phyloP scores from a whole-genome alignment of 108 stramenopile species.

The Aurantiochytrium sp. region DNA sequence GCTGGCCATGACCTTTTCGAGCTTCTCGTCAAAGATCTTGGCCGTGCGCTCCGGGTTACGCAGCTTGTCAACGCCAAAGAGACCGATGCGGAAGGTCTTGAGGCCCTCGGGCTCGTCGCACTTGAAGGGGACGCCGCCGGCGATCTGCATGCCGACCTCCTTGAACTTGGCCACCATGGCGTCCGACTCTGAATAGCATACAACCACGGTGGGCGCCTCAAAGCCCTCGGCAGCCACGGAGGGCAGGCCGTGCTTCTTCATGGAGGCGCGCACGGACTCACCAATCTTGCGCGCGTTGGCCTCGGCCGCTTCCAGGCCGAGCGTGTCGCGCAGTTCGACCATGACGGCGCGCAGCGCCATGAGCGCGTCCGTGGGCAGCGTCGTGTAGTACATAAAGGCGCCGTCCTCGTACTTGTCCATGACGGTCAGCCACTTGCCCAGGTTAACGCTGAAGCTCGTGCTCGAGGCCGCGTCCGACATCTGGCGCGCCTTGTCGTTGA shows the following conservation, averaged over 20 bases:
- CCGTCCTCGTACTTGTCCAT: constrained; percentile 36
- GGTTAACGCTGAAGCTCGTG: constrained; percentile 76
- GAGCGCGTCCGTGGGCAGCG: constrained; percentile 84
- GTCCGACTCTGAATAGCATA: constrained; percentile 78
- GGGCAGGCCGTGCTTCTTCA: constrained; percentile 66
- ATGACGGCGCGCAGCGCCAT: constrained; percentile 79
- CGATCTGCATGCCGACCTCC: constrained; percentile 76
- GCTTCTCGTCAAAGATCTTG: constrained; percentile 61
- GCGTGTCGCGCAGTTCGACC: constrained; percentile 68
- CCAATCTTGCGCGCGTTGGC: constrained; percentile 70
- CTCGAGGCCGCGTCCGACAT: constrained; percentile 60
- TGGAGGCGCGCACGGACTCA: constrained; percentile 55
- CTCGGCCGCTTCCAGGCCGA: constrained; percentile 75
- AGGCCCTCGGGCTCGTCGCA: constrained; percentile 80
- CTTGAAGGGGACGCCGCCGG: constrained; percentile 87
- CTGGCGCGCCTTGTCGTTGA: constrained; percentile 68
- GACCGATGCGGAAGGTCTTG: constrained; percentile 80
- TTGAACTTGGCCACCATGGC: constrained; percentile 81
- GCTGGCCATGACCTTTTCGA: constrained; percentile 65
- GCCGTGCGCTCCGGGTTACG: constrained; percentile 70
- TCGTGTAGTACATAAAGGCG: constrained; percentile 75
- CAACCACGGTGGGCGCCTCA: constrained; percentile 81
- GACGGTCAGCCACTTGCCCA: constrained; percentile 40
- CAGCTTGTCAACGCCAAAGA: constrained; percentile 87
- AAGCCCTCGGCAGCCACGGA: constrained; percentile 78